Evolutionary conservation across 2,329 filamentous ascomycete genomes (phyloP).

Genomic region (Cladosporium sp.): DNA sequence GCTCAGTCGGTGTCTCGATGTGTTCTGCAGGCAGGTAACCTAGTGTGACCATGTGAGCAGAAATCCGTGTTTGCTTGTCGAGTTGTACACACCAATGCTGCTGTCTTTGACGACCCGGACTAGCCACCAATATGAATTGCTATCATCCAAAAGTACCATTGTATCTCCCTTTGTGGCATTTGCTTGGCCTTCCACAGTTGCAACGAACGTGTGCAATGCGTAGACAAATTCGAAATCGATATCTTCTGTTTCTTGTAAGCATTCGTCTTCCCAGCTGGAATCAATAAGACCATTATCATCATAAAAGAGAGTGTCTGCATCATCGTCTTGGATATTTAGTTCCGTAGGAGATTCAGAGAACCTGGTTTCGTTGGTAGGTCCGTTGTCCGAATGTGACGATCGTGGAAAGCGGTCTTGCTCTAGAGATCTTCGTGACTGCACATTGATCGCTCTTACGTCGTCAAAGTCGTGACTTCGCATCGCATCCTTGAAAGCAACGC

Average conservation of each 20-base stretch:
- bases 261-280: constrained; percentile 67
- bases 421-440: neutral
- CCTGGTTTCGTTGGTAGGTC: neutral
- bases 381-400: no score
- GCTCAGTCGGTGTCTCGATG: constrained; percentile 95
- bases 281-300: constrained; percentile 60
- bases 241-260: constrained; percentile 93
- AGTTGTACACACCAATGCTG: constrained; percentile 64
- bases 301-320: constrained; percentile 51
- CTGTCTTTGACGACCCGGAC: constrained; percentile 95
- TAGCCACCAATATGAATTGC: constrained; percentile 99
- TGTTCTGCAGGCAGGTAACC: constrained; percentile 96
- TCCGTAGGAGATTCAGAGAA: constrained; percentile 19
- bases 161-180: constrained; percentile 98
- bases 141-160: constrained; percentile 96
- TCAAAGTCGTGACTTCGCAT: no score
- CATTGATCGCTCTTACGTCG: neutral
- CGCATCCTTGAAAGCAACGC: neutral
- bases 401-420: neutral
- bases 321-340: constrained; percentile 49
- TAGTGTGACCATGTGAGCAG: constrained; percentile 32
- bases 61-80: neutral
- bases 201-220: constrained; percentile 93
- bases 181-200: constrained; percentile 94
- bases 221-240: constrained; percentile 99